A percentile compares a stretch with the other conserved stretches of the same genome.
These are phyloP conservation scores for Carallia brachiata DNA, from an alignment of 345 rosid genomes.

Conservation along the genomic window DNA sequence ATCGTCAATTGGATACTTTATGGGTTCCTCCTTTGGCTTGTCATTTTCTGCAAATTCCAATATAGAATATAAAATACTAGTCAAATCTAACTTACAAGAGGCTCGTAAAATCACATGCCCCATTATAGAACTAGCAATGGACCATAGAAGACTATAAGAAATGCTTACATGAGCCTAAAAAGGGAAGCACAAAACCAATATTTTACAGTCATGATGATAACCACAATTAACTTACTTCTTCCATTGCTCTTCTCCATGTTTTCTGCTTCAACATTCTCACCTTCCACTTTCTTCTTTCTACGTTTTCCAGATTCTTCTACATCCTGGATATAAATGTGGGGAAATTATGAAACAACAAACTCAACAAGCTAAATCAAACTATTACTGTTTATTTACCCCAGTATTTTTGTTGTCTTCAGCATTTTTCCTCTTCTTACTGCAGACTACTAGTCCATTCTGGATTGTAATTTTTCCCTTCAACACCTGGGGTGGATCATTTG, in stretches of 20 bases:
- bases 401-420: constrained; percentile 32
- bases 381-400: constrained; percentile 22
- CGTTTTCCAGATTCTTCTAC: constrained; percentile 42
- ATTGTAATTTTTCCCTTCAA: constrained; percentile 48
- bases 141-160: too few relatives aligned
- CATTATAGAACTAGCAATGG: neutral
- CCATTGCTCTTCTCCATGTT: constrained; percentile 22
- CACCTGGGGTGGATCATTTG: constrained; percentile 65
- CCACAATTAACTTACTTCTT: constrained; percentile 24
- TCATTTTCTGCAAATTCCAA: constrained; percentile 47
- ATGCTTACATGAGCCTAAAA: neutral
- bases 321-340: constrained; percentile 43
- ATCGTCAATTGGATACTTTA: constrained; percentile 92
- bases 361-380: constrained; percentile 4
- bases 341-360: constrained; percentile 12
- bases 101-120: neutral
- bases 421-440: constrained; percentile 44
- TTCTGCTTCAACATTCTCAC: constrained; percentile 35
- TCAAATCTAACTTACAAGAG: constrained; percentile 2
- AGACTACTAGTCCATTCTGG: constrained; percentile 62
- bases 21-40: constrained; percentile 36
- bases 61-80: constrained; percentile 6
- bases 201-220: neutral
- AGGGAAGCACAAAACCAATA: constrained; percentile 1
- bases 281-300: constrained; percentile 60